These are phyloP conservation scores for Lepidium africanum DNA, from an alignment of 345 rosid genomes.

Conservation along the genomic window DNA sequence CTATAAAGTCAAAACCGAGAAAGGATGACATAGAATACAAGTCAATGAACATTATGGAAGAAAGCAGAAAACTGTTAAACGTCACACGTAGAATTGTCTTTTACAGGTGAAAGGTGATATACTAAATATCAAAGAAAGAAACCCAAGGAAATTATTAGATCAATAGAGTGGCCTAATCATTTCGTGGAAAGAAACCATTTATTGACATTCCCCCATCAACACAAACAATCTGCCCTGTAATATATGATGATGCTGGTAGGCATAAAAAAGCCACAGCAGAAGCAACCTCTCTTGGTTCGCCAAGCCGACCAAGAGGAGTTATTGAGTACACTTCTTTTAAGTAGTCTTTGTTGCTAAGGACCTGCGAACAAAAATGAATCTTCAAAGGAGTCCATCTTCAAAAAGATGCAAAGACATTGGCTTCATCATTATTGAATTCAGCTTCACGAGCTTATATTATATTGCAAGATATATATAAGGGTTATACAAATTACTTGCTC, in stretches of 20 bases:
- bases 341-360: conserved; percentile 25
- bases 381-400: neutral
- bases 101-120: neutral
- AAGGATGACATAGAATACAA: neutral
- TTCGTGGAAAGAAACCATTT: conserved; percentile 32
- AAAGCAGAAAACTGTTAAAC: neutral
- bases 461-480: neutral
- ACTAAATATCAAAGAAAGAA: neutral
- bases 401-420: neutral
- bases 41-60: neutral
- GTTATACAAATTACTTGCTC: conserved; percentile 43
- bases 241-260: conserved; percentile 69
- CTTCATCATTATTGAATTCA: neutral
- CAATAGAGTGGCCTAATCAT: conserved; percentile 21
- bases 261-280: conserved; percentile 62
- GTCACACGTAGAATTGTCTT: neutral
- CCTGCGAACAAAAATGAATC: conserved; percentile 13
- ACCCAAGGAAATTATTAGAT: neutral
- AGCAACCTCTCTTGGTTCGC: conserved; percentile 25
- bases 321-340: conserved; percentile 21
- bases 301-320: conserved; percentile 33
- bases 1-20: neutral
- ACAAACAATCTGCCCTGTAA: conserved; percentile 41
- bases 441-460: neutral
- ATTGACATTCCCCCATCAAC: conserved; percentile 33